Evolutionary conservation across 768 basidiomycete genomes (phyloP).

Genomic region (Cystobasidium tubakii): DNA sequence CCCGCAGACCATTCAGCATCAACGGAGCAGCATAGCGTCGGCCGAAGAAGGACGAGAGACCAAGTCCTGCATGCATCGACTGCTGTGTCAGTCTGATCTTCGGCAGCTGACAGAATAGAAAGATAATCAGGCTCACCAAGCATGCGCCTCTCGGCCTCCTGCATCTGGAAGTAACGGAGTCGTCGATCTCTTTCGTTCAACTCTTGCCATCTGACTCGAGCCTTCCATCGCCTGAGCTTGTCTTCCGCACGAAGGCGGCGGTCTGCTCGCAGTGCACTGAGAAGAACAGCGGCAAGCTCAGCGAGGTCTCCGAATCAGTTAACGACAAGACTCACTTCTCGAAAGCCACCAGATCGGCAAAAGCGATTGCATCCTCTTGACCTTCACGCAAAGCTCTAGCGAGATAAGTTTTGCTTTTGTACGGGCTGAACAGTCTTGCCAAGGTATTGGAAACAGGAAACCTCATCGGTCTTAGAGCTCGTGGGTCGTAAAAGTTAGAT

Average conservation of each 20-base stretch:
- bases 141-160: conserved; percentile 25
- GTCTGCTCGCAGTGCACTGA: conserved; percentile 18
- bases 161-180: conserved; percentile 27
- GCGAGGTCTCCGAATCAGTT: not conserved
- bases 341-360: conserved; percentile 28
- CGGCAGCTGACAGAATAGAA: not conserved
- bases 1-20: conserved; percentile 13
- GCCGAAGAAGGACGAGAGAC: conserved; percentile 32
- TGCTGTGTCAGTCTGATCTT: not conserved
- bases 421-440: conserved; percentile 21
- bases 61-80: conserved; percentile 6
- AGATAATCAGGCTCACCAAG: conserved; percentile 19
- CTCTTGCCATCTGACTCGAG: conserved; percentile 34
- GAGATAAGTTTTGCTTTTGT: conserved; percentile 21
- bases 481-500: conserved; percentile 12
- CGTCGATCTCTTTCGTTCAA: conserved; percentile 22
- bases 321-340: not conserved
- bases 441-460: conserved; percentile 14
- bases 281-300: not conserved
- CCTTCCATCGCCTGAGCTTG: conserved; percentile 34
- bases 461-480: conserved; percentile 16
- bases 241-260: conserved; percentile 20
- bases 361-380: conserved; percentile 16
- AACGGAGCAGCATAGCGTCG: conserved; percentile 24
- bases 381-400: conserved; percentile 12